Evolutionary conservation across 2,329 filamentous ascomycete genomes (phyloP), one percentile per base, ranked within the genome.

Genomic region (Falciphora oryzae): DNA sequence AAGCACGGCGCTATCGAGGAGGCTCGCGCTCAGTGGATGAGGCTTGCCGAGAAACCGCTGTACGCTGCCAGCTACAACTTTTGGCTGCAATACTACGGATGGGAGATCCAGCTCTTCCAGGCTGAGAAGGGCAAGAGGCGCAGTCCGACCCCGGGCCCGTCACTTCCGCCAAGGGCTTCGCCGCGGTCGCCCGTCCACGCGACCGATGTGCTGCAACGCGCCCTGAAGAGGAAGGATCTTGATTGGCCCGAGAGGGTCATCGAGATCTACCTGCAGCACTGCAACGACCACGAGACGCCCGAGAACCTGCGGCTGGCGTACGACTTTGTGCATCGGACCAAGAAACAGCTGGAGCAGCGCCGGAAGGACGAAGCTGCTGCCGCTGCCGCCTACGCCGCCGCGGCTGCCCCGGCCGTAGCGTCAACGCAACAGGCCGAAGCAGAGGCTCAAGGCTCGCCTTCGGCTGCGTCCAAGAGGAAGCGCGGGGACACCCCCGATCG

Each of bases 41-140:
- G 85, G 25, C 81, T 98, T 35, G 83, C 82, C 4, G 74, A 85
- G 28, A 79, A 85, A n/a, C 81, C 83, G 25, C 86, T 86, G 4
- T 78, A 92, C 65, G 87, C 88, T 35, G 86, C 92, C 70, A 93
- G 88, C 70, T 93, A 93, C 72, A 92, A 97, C 70, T 98, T 98
- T 74, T 99, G 95, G 95, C 83, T 93, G 64, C 87, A 89, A 58
- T 97, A 92, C 76, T 97, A 97, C 76, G 82, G 89, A 63, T 98
- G 93, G 90, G 95, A 98, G 77, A 89, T 98, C 82, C 83, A 90
- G 65, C 71, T 85, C 5, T 86, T 84, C 68, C 67, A 71, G 29
- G 77, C 79, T 2, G 80, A 81, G 6, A 77, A 75, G 65, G 80
- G 82, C 64, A 84, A 81, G 64, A 77, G 78, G 50, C 79, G 83